phyloP scores from a whole-genome alignment of 768 basidiomycete genomes.

The Lactarius pseudohatsudake region DNA sequence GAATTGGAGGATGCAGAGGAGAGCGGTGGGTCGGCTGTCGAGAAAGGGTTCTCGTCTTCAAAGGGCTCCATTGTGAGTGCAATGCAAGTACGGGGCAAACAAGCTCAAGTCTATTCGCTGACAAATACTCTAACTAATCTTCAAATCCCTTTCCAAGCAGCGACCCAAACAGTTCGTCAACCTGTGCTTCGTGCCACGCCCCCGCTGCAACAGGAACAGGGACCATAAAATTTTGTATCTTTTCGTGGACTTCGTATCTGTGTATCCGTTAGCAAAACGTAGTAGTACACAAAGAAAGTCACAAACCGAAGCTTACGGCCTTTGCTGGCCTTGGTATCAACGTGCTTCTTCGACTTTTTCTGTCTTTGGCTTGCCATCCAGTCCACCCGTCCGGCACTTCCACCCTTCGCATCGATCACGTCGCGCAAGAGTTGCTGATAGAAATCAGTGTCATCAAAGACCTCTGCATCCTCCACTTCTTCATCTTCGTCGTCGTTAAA shows the following conservation, averaged over 20 bases:
- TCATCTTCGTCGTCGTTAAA: constrained; percentile 36
- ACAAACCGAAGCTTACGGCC: constrained; percentile 85
- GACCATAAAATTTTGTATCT: constrained; percentile 95
- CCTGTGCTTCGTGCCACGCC: constrained; percentile 93
- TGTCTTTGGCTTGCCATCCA: constrained; percentile 68
- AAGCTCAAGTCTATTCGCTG: constrained; percentile 4
- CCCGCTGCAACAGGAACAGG: constrained; percentile 63
- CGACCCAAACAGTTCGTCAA: constrained; percentile 91
- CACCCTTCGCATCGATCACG: constrained; percentile 70
- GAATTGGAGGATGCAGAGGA: constrained; percentile 54
- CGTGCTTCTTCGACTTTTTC: constrained; percentile 63
- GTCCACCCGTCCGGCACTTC: constrained; percentile 45
- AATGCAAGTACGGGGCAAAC: neutral
- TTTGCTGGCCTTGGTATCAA: constrained; percentile 96
- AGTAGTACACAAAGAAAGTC: neutral
- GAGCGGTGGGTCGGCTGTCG: constrained; percentile 36
- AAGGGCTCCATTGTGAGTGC: constrained; percentile 36
- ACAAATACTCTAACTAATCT: constrained; percentile 23
- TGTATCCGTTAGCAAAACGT: constrained; percentile 7
- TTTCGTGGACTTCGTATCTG: constrained; percentile 93
- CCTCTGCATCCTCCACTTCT: constrained; percentile 42
- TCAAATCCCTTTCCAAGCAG: constrained; percentile 68
- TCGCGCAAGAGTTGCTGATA: constrained; percentile 92
- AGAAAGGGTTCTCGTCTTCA: constrained; percentile 47
- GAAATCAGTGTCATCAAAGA: constrained; percentile 90